Evolutionary conservation across 768 basidiomycete genomes (phyloP).

Genomic region (Dentipellis sp.): DNA sequence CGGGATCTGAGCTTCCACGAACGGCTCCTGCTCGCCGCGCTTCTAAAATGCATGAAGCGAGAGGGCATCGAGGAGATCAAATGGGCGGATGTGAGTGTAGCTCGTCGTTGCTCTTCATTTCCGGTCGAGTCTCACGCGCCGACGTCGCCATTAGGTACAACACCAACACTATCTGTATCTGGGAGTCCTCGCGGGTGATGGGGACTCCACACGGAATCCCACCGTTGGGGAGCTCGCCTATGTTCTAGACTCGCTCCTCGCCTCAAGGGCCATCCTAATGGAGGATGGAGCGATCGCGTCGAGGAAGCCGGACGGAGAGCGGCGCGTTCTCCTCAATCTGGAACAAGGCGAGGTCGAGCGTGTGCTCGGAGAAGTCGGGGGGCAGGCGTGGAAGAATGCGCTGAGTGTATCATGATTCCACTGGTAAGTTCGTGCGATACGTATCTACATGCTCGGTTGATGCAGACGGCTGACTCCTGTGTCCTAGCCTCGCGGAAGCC

Average conservation of each 20-base stretch:
- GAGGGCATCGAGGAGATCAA: conserved; percentile 84
- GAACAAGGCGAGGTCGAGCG: conserved; percentile 81
- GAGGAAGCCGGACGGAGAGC: conserved; percentile 53
- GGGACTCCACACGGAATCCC: conserved; percentile 51
- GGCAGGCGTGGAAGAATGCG: conserved; percentile 52
- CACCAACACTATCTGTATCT: conserved; percentile 70
- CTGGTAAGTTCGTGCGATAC: neutral
- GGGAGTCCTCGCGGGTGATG: conserved; percentile 47
- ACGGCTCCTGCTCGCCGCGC: conserved; percentile 74
- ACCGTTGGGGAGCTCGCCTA: conserved; percentile 52
- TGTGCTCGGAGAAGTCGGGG: conserved; percentile 76
- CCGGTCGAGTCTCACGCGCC: neutral
- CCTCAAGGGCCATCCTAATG: conserved; percentile 67
- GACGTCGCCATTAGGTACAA: conserved; percentile 39
- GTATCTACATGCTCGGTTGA: no score
- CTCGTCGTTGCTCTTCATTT: neutral
- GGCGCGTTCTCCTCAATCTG: conserved; percentile 71
- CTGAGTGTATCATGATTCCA: conserved; percentile 20
- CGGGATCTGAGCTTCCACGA: conserved; percentile 82
- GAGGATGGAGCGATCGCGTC: conserved; percentile 50
- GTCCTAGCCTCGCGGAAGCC: no score
- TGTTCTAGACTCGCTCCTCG: conserved; percentile 68
- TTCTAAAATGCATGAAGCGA: conserved; percentile 73
- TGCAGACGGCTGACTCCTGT: no score
- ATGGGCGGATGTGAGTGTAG: conserved; percentile 61